A percentile compares a stretch with the other conserved stretches of the same genome.
Evolutionary conservation across 2,329 filamentous ascomycete species (phyloP).

Genomic region (Balansia obtecta): DNA sequence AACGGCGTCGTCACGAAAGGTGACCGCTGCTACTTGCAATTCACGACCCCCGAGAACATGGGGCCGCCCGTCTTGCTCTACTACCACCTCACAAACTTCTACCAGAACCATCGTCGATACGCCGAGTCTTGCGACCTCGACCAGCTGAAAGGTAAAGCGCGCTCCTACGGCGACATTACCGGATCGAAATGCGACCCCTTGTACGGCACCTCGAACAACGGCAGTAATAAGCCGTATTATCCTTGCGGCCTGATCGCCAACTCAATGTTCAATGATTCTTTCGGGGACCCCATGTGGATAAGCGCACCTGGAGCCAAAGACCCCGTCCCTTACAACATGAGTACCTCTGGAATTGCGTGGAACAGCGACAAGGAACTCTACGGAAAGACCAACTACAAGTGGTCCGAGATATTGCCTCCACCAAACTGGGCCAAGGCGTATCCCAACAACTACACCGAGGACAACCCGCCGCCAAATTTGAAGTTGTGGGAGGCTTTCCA

Average conservation of each 20-base stretch:
- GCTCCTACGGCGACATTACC: constrained; percentile 47
- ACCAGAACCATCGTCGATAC: constrained; percentile 96
- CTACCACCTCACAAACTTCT: constrained; percentile 94
- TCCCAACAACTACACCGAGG: constrained; percentile 53
- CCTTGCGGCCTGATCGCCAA: constrained; percentile 95
- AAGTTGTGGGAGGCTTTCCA: constrained; percentile 74
- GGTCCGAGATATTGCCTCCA: constrained; percentile 59
- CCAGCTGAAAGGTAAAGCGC: constrained; percentile 62
- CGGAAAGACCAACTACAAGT: constrained; percentile 52
- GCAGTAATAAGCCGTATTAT: constrained; percentile 62
- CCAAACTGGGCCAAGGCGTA: constrained; percentile 73
- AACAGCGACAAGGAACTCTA: constrained; percentile 71
- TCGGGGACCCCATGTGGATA: constrained; percentile 50
- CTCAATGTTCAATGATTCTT: constrained; percentile 92
- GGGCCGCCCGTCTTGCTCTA: constrained; percentile 79
- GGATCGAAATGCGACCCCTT: constrained; percentile 67
- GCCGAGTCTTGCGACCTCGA: constrained; percentile 77
- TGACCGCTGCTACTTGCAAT: constrained; percentile 59
- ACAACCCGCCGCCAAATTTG: constrained; percentile 57
- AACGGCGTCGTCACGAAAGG: constrained; percentile 23
- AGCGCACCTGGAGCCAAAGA: constrained; percentile 28
- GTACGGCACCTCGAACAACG: constrained; percentile 28
- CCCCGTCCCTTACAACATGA: constrained; percentile 57
- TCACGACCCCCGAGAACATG: constrained; percentile 69
- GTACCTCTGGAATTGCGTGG: constrained; percentile 75